phyloP scores from a whole-genome alignment of 768 basidiomycete genomes.

The Termitomyces sp. region DNA sequence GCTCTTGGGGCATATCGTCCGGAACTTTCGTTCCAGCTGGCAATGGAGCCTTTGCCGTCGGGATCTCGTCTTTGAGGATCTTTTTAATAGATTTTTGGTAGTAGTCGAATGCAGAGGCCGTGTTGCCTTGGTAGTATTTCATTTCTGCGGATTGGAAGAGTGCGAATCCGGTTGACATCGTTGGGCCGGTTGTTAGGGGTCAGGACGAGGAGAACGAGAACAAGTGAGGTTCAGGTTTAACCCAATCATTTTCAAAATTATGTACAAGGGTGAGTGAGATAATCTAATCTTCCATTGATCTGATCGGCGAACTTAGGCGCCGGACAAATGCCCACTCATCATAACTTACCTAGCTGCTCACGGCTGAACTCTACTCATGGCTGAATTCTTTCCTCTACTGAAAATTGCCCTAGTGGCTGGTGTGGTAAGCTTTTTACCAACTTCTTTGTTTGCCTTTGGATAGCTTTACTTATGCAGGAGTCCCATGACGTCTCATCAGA shows the following conservation, averaged over 20 bases:
- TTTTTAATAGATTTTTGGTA: constrained; percentile 27
- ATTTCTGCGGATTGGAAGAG: not conserved
- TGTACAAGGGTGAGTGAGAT: not conserved
- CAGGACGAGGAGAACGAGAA: too few species aligned
- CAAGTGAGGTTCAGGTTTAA: not conserved
- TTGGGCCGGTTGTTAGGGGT: not conserved
- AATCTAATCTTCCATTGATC: not conserved
- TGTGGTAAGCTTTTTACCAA: not conserved
- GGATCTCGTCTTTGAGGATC: constrained; percentile 25
- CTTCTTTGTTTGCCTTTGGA: not conserved
- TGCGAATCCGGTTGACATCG: not conserved
- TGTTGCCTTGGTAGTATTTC: not conserved
- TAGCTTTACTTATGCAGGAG: not conserved
- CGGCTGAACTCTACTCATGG: not conserved
- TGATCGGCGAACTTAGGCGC: not conserved
- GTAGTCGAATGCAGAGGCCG: constrained; percentile 20
- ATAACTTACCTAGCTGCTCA: not conserved
- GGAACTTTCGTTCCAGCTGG: constrained; percentile 6
- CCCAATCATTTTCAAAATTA: too few species aligned
- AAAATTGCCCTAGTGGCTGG: not conserved
- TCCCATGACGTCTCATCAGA: not conserved
- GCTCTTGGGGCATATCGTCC: constrained; percentile 20
- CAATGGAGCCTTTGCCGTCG: constrained; percentile 17
- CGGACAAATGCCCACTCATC: not conserved
- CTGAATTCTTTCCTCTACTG: not conserved